These are phyloP conservation scores for Trichoderma gamsii DNA, from an alignment of 495 filamentous ascomycete species.

Conservation along the genomic window DNA sequence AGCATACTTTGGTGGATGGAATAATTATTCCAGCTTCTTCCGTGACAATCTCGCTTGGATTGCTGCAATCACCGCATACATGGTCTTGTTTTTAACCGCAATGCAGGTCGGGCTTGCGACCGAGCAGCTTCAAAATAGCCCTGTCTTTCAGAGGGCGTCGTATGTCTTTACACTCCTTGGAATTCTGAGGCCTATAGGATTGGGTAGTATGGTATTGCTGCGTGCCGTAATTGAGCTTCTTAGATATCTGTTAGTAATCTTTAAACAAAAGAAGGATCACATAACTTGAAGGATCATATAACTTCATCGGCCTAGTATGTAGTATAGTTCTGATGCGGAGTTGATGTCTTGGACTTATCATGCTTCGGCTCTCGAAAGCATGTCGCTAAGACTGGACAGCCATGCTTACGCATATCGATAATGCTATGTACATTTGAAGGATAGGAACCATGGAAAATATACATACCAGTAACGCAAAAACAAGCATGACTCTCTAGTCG, in stretches of 20 bases:
- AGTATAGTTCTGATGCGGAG: not conserved
- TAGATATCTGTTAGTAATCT: not conserved
- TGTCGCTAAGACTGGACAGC: too few species aligned
- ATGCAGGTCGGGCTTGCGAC: slow-evolving; percentile 55
- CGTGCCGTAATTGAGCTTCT: not conserved
- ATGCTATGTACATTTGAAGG: too few species aligned
- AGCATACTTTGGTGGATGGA: slow-evolving; percentile 27
- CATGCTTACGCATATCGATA: too few species aligned
- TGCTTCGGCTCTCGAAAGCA: too few species aligned
- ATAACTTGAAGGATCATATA: not conserved
- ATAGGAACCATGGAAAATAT: too few species aligned
- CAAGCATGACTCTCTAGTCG: too few species aligned
- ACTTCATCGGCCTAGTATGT: not conserved
- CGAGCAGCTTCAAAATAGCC: slow-evolving; percentile 29
- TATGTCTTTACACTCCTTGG: slow-evolving; percentile 53
- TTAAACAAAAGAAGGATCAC: not conserved
- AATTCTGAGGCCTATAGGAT: slow-evolving; percentile 26
- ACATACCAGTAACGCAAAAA: too few species aligned
- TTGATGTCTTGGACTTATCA: too few species aligned
- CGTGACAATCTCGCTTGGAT: slow-evolving; percentile 44
- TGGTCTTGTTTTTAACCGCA: slow-evolving; percentile 50
- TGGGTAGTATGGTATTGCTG: not conserved
- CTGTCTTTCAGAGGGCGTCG: slow-evolving; percentile 39
- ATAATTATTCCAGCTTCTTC: slow-evolving; percentile 33
- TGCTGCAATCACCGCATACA: slow-evolving; percentile 39